Conservation (phyloP, 2,329 filamentous ascomycete genomes). For the Botryotinia narcissicola region DNA sequence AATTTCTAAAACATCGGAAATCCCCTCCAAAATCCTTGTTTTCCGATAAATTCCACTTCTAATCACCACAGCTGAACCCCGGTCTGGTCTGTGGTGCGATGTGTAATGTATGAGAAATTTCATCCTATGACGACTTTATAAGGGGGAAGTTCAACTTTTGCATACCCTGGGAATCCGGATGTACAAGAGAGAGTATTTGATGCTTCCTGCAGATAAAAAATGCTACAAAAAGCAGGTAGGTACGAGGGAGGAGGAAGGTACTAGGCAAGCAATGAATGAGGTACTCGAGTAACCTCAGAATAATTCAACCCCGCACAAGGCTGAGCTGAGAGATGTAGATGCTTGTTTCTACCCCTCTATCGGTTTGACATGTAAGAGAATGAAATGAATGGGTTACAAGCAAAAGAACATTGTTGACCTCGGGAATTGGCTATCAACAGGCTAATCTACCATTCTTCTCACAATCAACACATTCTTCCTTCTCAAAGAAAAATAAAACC, state of each 20-base stretch:
- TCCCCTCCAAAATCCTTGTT: neutral
- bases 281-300: neutral
- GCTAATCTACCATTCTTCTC: neutral
- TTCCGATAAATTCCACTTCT: slow-evolving; percentile 7
- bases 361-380: neutral
- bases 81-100: neutral
- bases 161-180: neutral
- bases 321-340: slow-evolving; percentile 1
- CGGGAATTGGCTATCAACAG: neutral
- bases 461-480: neutral
- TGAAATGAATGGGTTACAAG: neutral
- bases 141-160: neutral
- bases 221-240: neutral
- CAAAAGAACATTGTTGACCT: neutral
- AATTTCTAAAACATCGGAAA: neutral
- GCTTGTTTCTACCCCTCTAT: neutral
- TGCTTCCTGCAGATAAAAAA: neutral
- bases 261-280: accelerated
- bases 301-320: slow-evolving; percentile 1
- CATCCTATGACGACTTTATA: neutral
- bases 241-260: neutral
- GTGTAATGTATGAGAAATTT: neutral
- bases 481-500: neutral
- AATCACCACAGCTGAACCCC: neutral
- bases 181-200: too few species aligned